Evolutionary conservation across 495 filamentous ascomycete genomes (phyloP).

Genomic region (Xylaria venustula): DNA sequence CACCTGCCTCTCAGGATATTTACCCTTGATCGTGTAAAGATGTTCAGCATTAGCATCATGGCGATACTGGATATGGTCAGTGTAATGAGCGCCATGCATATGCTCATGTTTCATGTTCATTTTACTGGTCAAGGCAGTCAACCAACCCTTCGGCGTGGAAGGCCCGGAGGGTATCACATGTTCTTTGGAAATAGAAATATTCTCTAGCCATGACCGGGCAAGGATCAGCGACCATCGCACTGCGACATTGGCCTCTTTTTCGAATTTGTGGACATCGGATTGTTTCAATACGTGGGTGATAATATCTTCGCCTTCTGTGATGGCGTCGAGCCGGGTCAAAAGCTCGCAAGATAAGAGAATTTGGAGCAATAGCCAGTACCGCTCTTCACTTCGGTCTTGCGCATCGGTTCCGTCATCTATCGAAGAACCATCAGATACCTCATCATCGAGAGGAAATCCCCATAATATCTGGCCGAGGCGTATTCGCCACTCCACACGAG

Average conservation of each 20-base stretch:
- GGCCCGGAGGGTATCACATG: slow-evolving; percentile 29
- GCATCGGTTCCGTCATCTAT: slow-evolving; percentile 38
- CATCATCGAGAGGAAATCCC: slow-evolving; percentile 58
- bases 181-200: slow-evolving; percentile 54
- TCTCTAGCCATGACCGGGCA: slow-evolving; percentile 73
- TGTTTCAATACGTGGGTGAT: slow-evolving; percentile 48
- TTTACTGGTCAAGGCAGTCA: slow-evolving; percentile 52
- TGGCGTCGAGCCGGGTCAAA: slow-evolving; percentile 69
- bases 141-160: slow-evolving; percentile 45
- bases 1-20: slow-evolving; percentile 51
- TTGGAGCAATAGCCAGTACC: slow-evolving; percentile 79
- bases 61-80: slow-evolving; percentile 30
- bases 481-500: slow-evolving; percentile 75
- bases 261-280: slow-evolving; percentile 62
- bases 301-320: slow-evolving; percentile 59
- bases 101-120: slow-evolving; percentile 43
- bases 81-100: slow-evolving; percentile 29
- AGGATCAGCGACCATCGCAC: slow-evolving; percentile 80
- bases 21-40: slow-evolving; percentile 43
- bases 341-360: slow-evolving; percentile 76
- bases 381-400: slow-evolving; percentile 48
- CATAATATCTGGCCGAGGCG: slow-evolving; percentile 79
- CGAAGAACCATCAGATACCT: slow-evolving; percentile 45
- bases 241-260: slow-evolving; percentile 62
- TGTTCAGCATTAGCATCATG: slow-evolving; percentile 31